phyloP scores from a whole-genome alignment of 2,329 filamentous ascomycete species.

The Lasiodiplodia sp. region DNA sequence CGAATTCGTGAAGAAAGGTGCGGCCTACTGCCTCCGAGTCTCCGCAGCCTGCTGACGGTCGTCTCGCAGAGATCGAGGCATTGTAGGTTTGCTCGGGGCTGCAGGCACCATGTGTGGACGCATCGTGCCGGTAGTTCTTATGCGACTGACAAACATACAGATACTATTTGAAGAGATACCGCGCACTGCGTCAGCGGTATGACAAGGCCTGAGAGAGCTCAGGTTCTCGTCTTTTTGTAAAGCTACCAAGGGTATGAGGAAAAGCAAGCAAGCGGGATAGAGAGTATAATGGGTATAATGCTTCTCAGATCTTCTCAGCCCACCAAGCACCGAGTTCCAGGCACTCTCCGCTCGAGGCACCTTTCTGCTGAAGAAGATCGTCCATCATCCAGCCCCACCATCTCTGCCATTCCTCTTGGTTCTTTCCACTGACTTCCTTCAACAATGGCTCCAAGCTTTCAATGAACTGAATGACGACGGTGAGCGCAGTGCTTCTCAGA shows the following conservation, averaged over 20 bases:
- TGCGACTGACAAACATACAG: slow-evolving; percentile 54
- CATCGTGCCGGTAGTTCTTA: slow-evolving; percentile 27
- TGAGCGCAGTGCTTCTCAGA: slow-evolving; percentile 78
- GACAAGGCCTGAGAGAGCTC: slow-evolving; percentile 47
- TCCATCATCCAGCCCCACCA: slow-evolving; percentile 90
- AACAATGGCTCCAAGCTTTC: slow-evolving; percentile 84
- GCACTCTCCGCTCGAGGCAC: slow-evolving; percentile 84
- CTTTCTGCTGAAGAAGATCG: slow-evolving; percentile 79
- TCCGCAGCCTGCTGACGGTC: background rate
- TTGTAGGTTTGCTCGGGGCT: slow-evolving; percentile 68
- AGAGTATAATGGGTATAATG: slow-evolving; percentile 27
- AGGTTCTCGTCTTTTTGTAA: background rate
- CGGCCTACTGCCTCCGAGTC: slow-evolving; percentile 17
- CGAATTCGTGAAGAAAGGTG: slow-evolving; percentile 91
- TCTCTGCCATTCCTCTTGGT: slow-evolving; percentile 88
- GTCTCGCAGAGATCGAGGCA: slow-evolving; percentile 69
- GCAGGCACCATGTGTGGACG: slow-evolving; percentile 2
- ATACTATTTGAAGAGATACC: slow-evolving; percentile 92
- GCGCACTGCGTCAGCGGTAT: slow-evolving; percentile 83
- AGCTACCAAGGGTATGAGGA: background rate
- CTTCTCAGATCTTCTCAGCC: slow-evolving; percentile 61
- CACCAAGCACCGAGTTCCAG: slow-evolving; percentile 73
- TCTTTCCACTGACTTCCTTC: slow-evolving; percentile 83
- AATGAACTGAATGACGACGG: slow-evolving; percentile 82
- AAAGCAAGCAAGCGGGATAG: slow-evolving; percentile 2